These are phyloP conservation scores for Bathelium albidoporum DNA, from an alignment of 495 filamentous ascomycete species.

Conservation along the genomic window DNA sequence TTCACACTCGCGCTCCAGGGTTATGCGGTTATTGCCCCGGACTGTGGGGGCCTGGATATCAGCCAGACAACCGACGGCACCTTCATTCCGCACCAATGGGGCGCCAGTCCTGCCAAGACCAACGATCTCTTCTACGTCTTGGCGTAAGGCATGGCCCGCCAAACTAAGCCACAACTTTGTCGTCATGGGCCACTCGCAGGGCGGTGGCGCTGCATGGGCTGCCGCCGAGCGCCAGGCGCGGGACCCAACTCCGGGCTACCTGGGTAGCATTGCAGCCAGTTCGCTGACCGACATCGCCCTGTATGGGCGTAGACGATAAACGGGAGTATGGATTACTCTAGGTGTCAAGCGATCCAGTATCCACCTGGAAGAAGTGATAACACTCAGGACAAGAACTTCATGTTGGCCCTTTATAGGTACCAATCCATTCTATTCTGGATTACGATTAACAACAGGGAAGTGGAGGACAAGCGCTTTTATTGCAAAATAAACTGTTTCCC, in stretches of 20 bases:
- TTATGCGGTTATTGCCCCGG: conserved; percentile 44
- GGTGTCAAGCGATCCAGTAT: too few relatives aligned
- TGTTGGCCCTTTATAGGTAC: too few relatives aligned
- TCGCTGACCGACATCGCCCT: too few relatives aligned
- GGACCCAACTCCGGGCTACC: conserved; percentile 29
- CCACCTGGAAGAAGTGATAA: too few relatives aligned
- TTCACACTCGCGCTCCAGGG: conserved; percentile 39
- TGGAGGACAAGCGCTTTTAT: too few relatives aligned
- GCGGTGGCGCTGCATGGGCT: conserved; percentile 39
- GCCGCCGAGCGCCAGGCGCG: conserved; percentile 28
- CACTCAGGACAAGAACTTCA: too few relatives aligned
- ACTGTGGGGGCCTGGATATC: conserved; percentile 47
- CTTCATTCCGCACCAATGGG: conserved; percentile 24
- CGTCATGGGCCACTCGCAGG: conserved; percentile 40
- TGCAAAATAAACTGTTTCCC: too few relatives aligned
- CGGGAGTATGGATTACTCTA: too few relatives aligned
- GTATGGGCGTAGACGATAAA: too few relatives aligned
- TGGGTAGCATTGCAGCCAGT: conserved; percentile 34
- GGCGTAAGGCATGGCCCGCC: conserved; percentile 28
- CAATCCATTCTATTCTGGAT: too few relatives aligned
- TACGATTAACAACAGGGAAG: too few relatives aligned
- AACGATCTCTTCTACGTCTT: conserved; percentile 38
- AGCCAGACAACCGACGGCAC: conserved; percentile 1
- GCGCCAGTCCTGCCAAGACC: conserved; percentile 36
- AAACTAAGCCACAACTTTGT: conserved; percentile 31